Evolutionary conservation across 2,329 filamentous ascomycete genomes (phyloP), one percentile per base, ranked within the genome.

Genomic region (Exutisphaerella laricina): DNA sequence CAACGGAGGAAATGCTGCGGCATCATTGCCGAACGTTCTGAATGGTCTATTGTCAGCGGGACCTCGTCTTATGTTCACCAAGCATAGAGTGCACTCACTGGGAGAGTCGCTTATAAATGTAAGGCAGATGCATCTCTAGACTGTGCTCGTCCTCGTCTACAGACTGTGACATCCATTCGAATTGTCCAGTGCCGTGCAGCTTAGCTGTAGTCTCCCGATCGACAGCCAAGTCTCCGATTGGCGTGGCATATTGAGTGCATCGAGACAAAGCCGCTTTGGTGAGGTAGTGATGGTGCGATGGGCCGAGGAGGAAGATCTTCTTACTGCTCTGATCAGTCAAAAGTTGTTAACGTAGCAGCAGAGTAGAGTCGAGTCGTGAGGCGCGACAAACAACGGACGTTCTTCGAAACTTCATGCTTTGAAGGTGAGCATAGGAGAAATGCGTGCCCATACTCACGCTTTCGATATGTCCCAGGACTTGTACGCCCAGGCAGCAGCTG

Each of bases 91-190:
- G 20, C 22, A 37, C 43, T 48, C 39, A 76, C 62, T 70, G 67
- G 45, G 75, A 74, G 5, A 82, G 73, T 40, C 85, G 79, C 61
- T 89, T 88, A 72, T 88, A 89, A 50, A 97, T 84, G 60, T 94
- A 96, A 0, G 92, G 90, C 6, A 97, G 74, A 56, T 98, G 92
- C 84, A 98, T 94, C 70, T 98, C 92, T 1, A 97, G 76, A 39
- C 87, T 95, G 66, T 98, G 92, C 66, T 98, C 92, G 4, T 78
- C 75, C 49, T 88, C 78, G 58, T 98, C 92, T 4, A 80, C 72
- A 3, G 70, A 58, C 13, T 65, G 66, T 1, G 76, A 78, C 71
- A 96, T 92, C 39, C 74, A 70, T 13, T 74, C 67, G 61, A 85
- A 84, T 42, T 72, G 68, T n/a, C 69, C 70, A 3, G 73, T 77